Evolutionary conservation across 2,329 filamentous ascomycete genomes (phyloP), one percentile per base, ranked within the genome.

Genomic region (Colletotrichum neosansevieriae): DNA sequence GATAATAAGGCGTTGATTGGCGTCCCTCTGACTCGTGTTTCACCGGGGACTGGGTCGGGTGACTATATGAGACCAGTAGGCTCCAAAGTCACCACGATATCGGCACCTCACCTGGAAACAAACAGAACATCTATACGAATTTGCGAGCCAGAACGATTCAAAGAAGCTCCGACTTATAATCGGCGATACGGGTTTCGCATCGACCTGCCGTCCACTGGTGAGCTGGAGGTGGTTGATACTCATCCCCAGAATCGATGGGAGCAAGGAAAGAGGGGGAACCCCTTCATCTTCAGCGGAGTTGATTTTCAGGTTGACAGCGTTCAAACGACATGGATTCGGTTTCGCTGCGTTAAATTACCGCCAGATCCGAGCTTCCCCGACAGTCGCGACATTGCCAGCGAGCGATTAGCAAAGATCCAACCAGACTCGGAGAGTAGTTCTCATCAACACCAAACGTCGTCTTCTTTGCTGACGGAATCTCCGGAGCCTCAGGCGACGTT

Each of bases 51-150:
- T n/a, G 11, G 10, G 2, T 47, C 47, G 1, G 58, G 50, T n/a
- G 58, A 67, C 12, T 67, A 57, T 13, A 12, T 67, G 1, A 62
- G 63, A 17, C 58, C 63, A 3, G 29, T 9, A 2, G 49, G 19
- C 1, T 3, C 29, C 1, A n/a, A 3, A n/a, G 32, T 40, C 12
- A 12, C 15, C 4, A 4, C 38, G 11, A 12, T 67, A 5, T 29
- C 3, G 3, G 29, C 9, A 3, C n/a, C 47, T 4, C n/a, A 0
- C 24, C 24, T 13, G 2, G 2, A 21, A 2, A 11, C 6, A 3
- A 15, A 2, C n/a, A 6, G 47, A 12, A n/a, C n/a, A 7, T 11
- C 10, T 10, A 5, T 66, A 6, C 47, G 49, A 1, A 61, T 59
- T 19, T 19, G 21, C 0, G 53, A 17, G 21, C 12, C 53, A 0